Evolutionary conservation across 345 rosid genomes (phyloP).

Genomic region (Citrus sp.): DNA sequence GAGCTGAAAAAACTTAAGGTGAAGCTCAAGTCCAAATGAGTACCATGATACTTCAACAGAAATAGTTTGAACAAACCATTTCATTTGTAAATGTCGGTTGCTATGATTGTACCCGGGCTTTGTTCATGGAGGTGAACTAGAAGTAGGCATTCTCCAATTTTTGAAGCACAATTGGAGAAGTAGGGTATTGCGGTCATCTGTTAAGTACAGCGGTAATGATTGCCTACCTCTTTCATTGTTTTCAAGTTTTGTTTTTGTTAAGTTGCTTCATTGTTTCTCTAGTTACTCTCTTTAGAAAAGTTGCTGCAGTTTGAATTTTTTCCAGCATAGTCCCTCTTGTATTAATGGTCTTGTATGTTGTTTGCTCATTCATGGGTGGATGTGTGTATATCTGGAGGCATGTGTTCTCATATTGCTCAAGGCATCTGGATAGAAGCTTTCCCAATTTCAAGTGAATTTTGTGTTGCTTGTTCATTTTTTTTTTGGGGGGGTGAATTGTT

Average conservation of each 20-base stretch:
- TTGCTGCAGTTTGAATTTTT: neutral
- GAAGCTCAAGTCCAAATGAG: conserved; percentile 43
- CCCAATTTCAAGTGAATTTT: neutral
- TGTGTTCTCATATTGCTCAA: neutral
- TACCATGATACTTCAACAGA: neutral
- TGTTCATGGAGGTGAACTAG: neutral
- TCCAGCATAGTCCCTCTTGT: neutral
- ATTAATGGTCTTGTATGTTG: neutral
- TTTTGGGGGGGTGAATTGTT: no score
- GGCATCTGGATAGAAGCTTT: neutral
- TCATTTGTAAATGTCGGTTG: neutral
- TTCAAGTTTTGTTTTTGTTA: neutral
- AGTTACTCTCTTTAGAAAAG: neutral
- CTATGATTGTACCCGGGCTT: neutral
- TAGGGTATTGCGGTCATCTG: neutral
- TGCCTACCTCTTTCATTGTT: neutral
- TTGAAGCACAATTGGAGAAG: neutral
- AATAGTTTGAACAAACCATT: neutral
- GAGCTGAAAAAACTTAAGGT: conserved; percentile 39
- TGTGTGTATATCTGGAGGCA: neutral
- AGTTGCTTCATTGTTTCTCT: neutral
- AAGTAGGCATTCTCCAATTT: neutral
- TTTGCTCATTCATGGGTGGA: neutral
- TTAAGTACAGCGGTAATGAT: neutral
- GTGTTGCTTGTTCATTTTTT: no score